Evolutionary conservation across 345 rosid species (phyloP).

Genomic region (Melaleuca alternifolia): DNA sequence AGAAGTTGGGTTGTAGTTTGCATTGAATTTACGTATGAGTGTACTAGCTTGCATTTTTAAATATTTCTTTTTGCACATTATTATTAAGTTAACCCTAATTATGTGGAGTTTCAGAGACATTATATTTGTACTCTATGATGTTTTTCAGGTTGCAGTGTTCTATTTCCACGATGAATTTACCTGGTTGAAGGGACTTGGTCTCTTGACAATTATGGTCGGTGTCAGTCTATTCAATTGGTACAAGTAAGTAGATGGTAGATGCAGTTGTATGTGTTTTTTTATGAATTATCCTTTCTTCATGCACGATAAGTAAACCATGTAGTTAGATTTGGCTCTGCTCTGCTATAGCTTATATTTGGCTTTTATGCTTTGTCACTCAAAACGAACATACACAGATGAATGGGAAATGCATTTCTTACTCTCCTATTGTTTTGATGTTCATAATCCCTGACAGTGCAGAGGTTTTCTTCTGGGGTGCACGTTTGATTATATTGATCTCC

Average conservation of each 20-base stretch:
- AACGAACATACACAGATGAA: not conserved
- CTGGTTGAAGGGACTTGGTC: constrained; percentile 91
- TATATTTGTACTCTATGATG: not conserved
- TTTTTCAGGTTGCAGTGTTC: constrained; percentile 86
- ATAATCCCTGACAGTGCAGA: not conserved
- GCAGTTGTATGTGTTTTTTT: not conserved
- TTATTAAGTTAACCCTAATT: not conserved
- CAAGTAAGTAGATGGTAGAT: constrained; percentile 61
- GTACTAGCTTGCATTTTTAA: not conserved
- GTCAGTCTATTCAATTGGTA: constrained; percentile 95
- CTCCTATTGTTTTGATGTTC: not conserved
- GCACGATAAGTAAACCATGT: not conserved
- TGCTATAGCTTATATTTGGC: not conserved
- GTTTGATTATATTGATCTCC: not conserved
- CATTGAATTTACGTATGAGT: not conserved
- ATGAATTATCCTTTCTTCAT: not conserved
- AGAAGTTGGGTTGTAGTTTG: not conserved
- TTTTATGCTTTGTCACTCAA: not conserved
- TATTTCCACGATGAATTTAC: constrained; percentile 94
- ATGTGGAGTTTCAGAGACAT: not conserved
- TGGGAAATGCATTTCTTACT: not conserved
- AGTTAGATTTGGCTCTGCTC: not conserved
- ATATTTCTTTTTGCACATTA: not conserved
- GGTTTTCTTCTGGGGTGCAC: not conserved
- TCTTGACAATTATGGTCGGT: constrained; percentile 70